These are phyloP conservation scores for Tuber indicum DNA, from an alignment of 495 filamentous ascomycete species.

Conservation along the genomic window DNA sequence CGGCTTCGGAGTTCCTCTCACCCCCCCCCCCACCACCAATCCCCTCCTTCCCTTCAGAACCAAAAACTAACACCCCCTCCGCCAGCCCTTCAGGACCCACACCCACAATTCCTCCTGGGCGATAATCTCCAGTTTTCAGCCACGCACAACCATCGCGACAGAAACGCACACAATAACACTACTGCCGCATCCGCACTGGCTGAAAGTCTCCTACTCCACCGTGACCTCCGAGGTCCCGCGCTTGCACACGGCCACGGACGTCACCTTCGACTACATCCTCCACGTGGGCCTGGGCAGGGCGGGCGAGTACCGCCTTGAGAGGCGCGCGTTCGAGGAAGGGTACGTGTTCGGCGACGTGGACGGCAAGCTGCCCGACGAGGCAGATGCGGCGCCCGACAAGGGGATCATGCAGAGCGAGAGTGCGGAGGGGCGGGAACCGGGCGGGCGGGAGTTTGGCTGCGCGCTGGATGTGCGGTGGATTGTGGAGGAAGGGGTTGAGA, in stretches of 20 bases:
- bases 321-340: constrained; percentile 30
- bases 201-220: constrained; percentile 28
- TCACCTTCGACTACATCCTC: constrained; percentile 37
- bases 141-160: constrained; percentile 12
- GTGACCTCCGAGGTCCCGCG: constrained; percentile 23
- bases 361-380: constrained; percentile 26
- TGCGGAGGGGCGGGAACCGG: neutral
- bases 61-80: constrained; percentile 4
- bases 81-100: constrained; percentile 28
- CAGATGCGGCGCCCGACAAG: constrained; percentile 8
- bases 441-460: constrained; percentile 24
- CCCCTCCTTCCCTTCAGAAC: neutral
- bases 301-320: constrained; percentile 30
- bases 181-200: constrained; percentile 17
- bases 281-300: constrained; percentile 30
- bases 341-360: constrained; percentile 34
- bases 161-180: constrained; percentile 21
- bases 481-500: constrained; percentile 16
- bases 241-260: constrained; percentile 9
- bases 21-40: neutral
- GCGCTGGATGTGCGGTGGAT: constrained; percentile 26
- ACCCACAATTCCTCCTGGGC: constrained; percentile 31
- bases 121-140: constrained; percentile 32
- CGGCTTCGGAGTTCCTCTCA: constrained; percentile 32
- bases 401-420: neutral